Conservation (phyloP, 106 monocot genomes). For the Triglochin maritima region DNA sequence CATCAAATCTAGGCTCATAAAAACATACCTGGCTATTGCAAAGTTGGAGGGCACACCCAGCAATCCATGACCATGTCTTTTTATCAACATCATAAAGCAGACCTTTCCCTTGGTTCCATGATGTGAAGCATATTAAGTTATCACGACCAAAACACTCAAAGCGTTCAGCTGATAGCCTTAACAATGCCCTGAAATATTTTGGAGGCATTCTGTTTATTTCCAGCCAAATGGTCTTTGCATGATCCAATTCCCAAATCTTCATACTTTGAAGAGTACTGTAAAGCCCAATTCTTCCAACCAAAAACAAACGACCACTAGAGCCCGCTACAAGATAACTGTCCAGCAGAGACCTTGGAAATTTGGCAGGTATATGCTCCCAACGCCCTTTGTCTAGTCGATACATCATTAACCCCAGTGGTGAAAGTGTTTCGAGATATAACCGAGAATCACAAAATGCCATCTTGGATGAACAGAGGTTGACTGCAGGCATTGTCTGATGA, state of each 20-base stretch:
- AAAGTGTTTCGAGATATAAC: constrained; percentile 67
- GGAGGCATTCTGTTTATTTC: constrained; percentile 86
- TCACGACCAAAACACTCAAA: constrained; percentile 88
- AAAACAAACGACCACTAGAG: constrained; percentile 47
- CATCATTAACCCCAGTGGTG: constrained; percentile 79
- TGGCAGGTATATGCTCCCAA: constrained; percentile 80
- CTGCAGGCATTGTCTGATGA: constrained; percentile 71
- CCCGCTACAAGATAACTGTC: constrained; percentile 80
- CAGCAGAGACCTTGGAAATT: constrained; percentile 64
- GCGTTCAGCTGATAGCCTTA: constrained; percentile 71
- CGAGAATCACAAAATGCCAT: constrained; percentile 84
- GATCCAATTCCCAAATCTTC: constrained; percentile 84
- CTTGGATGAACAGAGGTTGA: constrained; percentile 73
- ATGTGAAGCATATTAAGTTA: constrained; percentile 79
- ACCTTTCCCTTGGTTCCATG: constrained; percentile 84
- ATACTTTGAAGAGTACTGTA: constrained; percentile 83
- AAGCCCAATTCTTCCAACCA: constrained; percentile 72
- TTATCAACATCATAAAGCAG: constrained; percentile 68
- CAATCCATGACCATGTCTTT: constrained; percentile 75
- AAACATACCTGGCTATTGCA: constrained; percentile 83
- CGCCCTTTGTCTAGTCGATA: constrained; percentile 44
- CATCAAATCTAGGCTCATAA: constrained; percentile 80
- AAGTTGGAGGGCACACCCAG: constrained; percentile 58
- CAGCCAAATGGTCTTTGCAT: constrained; percentile 51
- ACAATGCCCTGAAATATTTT: constrained; percentile 54